These are phyloP conservation scores for Ogataea hybrid DNA, from an alignment of 1,139 yeast species.

Conservation along the genomic window DNA sequence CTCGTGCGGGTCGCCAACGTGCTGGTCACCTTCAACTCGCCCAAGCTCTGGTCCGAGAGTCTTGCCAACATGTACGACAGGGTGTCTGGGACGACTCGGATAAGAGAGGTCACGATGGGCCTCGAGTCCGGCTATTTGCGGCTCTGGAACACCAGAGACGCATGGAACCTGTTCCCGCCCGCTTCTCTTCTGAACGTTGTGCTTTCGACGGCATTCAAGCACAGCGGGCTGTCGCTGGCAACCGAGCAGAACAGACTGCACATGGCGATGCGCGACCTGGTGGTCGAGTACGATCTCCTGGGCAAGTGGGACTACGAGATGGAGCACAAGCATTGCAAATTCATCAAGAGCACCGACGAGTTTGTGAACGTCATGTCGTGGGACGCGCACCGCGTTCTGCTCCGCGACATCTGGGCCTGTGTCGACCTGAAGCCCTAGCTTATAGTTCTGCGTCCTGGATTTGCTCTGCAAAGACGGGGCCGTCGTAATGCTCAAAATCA, in stretches of 20 bases:
- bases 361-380: conserved; percentile 14
- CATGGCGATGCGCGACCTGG: conserved; percentile 11
- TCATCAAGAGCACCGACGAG: conserved; percentile 15
- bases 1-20: conserved; percentile 52
- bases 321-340: conserved; percentile 17
- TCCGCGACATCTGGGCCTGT: conserved; percentile 22
- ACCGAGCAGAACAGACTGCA: conserved; percentile 15
- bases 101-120: conserved; percentile 9
- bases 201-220: conserved; percentile 16
- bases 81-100: conserved; percentile 20
- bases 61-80: conserved; percentile 39
- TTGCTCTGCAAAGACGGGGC: conserved; percentile 28
- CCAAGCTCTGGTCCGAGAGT: conserved; percentile 49
- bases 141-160: conserved; percentile 23
- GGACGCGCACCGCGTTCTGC: conserved; percentile 17
- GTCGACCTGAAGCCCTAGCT: conserved; percentile 15
- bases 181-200: conserved; percentile 11
- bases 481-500: conserved; percentile 6
- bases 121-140: conserved; percentile 18
- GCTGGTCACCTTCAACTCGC: conserved; percentile 59
- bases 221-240: conserved; percentile 20
- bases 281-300: conserved; percentile 17
- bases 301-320: conserved; percentile 21
- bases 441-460: conserved; percentile 20
- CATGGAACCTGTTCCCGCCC: conserved; percentile 22